Evolutionary conservation across 225 moss, liverwort and hornwort genomes (phyloP).

Genomic region (Anthoceros angustus): DNA sequence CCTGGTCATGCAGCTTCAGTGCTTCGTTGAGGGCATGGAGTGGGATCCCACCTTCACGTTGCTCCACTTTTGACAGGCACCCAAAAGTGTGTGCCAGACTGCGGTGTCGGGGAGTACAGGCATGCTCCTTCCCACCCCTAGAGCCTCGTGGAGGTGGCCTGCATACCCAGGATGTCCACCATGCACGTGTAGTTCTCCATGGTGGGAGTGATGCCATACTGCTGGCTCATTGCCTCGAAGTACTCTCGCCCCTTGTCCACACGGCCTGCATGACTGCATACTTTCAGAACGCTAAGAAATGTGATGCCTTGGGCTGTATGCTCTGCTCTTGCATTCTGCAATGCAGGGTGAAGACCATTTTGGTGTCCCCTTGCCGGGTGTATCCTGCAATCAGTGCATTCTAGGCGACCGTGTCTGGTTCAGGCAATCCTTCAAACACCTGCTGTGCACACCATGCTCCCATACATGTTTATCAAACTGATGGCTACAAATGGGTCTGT

Average conservation of each 20-base stretch:
- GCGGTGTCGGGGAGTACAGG: not conserved
- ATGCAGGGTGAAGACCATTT: not conserved
- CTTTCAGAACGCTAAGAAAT: not conserved
- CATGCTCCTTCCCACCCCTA: not conserved
- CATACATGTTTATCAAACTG: not conserved
- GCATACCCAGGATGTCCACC: not conserved
- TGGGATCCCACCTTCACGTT: not conserved
- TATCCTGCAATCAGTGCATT: not conserved
- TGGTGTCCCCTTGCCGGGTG: not conserved
- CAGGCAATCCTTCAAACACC: not conserved
- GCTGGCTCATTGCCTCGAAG: not conserved
- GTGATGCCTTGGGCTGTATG: not conserved
- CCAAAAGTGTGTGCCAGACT: not conserved
- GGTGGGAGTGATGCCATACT: not conserved
- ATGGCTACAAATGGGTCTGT: not conserved
- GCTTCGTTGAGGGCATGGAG: not conserved
- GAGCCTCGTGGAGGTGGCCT: not conserved
- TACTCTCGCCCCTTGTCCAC: not conserved
- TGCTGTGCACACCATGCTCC: not conserved
- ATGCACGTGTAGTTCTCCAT: not conserved
- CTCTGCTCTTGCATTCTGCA: not conserved
- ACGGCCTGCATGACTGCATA: not conserved
- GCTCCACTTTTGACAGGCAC: not conserved
- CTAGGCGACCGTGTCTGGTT: not conserved
- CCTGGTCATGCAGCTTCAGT: not conserved